Evolutionary conservation across 805 yeast species (phyloP), one percentile per base, ranked within the genome.

Genomic region (Candida coleopterorum): DNA sequence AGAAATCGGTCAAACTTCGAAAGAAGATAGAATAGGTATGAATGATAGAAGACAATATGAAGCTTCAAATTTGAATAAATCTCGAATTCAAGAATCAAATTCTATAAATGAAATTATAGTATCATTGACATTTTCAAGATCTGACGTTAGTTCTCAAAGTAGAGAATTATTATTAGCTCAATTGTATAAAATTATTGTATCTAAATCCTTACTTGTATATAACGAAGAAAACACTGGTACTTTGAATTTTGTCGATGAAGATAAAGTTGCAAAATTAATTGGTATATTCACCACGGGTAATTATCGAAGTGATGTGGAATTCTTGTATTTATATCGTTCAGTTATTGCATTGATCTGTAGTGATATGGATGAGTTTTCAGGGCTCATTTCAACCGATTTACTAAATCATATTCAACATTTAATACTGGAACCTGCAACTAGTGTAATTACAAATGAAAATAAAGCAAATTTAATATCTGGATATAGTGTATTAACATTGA

Each of bases 161-260:
- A 52, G 79, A 39, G 78, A 74, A 45, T 45, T 72, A 41, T 56
- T 75, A 18, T 51, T 74, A 42, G 75, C 74, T 6, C 78, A 75
- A 49, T 55, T 75, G 33, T 73, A 66, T 46, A 69, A 69, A 40
- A 53, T 74, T 50, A 59, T 70, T 23, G 69, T 70, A 5, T 59
- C 64, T 30, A 68, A 62, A 36, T 71, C 74, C 7, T 45, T 67
- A 21, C 35, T 55, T 5, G 52, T 60, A 2, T 54, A 48, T 40
- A 64, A 64, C 41, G 68, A 66, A 30, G 62, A 60, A 39, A 44
- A 55, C 43, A 41, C 48, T 6, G 71, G 67, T 7, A 61, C 62
- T n/a, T 59, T 55, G 25, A 49, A 50, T 20, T 64, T 56, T 47
- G 61, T 70, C 24, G 52, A 58, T 15, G 72, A 67, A 22, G 67